phyloP scores from a whole-genome alignment of 805 yeast species.

The Candida germanica region DNA sequence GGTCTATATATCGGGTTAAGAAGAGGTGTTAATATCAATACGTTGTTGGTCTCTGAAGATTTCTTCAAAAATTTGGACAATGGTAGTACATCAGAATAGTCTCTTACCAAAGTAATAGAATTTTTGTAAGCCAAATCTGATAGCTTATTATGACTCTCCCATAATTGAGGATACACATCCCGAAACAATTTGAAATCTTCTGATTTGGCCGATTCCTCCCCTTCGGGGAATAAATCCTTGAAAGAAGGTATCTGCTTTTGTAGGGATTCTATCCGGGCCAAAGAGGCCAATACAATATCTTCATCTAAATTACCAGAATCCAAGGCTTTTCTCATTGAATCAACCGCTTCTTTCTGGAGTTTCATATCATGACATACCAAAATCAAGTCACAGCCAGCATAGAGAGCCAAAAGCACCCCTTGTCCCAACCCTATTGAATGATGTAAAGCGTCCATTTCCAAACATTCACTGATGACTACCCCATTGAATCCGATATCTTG shows the following conservation, averaged over 20 bases:
- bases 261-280: conserved; percentile 42
- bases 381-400: conserved; percentile 63
- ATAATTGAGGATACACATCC: conserved; percentile 24
- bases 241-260: conserved; percentile 44
- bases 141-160: conserved; percentile 42
- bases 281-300: conserved; percentile 36
- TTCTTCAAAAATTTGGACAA: conserved; percentile 38
- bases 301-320: conserved; percentile 43
- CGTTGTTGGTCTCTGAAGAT: conserved; percentile 30
- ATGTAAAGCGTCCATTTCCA: conserved; percentile 61
- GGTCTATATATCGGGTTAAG: conserved; percentile 33
- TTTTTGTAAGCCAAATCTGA: conserved; percentile 47
- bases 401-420: conserved; percentile 59
- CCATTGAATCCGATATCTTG: conserved; percentile 53
- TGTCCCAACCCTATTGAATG: conserved; percentile 66
- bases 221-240: conserved; percentile 41
- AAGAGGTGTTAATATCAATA: conserved; percentile 37
- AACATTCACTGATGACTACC: conserved; percentile 56
- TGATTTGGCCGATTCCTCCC: conserved; percentile 23
- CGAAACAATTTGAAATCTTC: conserved; percentile 23
- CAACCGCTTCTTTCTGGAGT: conserved; percentile 55
- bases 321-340: conserved; percentile 36
- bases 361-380: conserved; percentile 57
- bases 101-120: conserved; percentile 53
- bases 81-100: conserved; percentile 50